Evolutionary conservation across 805 yeast species (phyloP).

Genomic region (Candida succiphila): DNA sequence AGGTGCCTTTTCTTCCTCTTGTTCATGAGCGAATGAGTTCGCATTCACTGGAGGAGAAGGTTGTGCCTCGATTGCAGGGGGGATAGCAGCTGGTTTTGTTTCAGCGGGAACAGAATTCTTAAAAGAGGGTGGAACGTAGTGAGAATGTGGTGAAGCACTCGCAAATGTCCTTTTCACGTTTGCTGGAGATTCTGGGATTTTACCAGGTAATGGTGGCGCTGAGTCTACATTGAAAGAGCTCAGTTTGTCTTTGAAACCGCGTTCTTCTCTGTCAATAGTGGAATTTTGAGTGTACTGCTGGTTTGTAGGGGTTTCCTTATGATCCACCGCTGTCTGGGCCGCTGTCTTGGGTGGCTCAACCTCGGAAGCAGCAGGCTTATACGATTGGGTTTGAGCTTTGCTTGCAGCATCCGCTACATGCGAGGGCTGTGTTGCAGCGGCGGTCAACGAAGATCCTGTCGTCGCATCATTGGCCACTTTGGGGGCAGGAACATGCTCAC

Average conservation of each 20-base stretch:
- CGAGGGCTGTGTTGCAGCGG: neutral
- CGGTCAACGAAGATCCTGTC: neutral
- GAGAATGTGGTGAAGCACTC: constrained; percentile 47
- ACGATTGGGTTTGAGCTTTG: too few relatives aligned
- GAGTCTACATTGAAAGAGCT: constrained; percentile 39
- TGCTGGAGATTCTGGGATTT: constrained; percentile 21
- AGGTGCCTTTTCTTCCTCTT: constrained; percentile 55
- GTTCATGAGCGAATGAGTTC: constrained; percentile 17
- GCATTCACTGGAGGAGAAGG: constrained; percentile 4
- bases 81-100: constrained; percentile 15
- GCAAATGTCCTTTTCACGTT: constrained; percentile 46
- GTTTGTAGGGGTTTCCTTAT: neutral
- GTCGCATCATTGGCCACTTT: constrained; percentile 1
- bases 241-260: constrained; percentile 31
- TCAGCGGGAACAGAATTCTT: constrained; percentile 8
- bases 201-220: constrained; percentile 30
- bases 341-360: constrained; percentile 1
- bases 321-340: neutral
- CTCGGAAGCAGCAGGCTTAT: constrained; percentile 2
- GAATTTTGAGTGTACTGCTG: neutral
- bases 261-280: too few relatives aligned
- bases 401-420: neutral
- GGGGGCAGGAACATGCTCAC: constrained; percentile 1
- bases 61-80: constrained; percentile 12
- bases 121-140: constrained; percentile 41